Base-by-base conservation (phyloP, 2,329 filamentous ascomycete species). In the Mycosphaerelloides madeirae region DNA sequence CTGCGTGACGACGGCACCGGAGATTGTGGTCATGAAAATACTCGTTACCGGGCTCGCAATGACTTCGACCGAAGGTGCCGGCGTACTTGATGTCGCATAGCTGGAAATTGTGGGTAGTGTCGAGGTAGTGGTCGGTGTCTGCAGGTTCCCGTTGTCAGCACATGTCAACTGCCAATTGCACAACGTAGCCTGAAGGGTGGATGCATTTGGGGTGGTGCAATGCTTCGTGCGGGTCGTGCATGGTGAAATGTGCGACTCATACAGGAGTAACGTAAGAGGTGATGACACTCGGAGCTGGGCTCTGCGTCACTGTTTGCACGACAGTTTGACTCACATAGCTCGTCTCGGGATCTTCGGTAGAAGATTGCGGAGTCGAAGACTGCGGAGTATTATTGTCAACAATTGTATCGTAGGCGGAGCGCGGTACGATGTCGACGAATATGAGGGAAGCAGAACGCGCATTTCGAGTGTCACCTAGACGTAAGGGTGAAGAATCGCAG, bases 1-100 rank as follows among this genome's bases (percentile, higher is more conserved):
- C 28, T 72, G 61, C 4, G 71, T 74, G 1, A 72, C 59, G 4
- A 68, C 47, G 2, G 56, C 59, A 15, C 71, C 71, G 15, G 68
- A 70, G 16, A 71, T 59, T 0, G 70, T 74, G n/a, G 71, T 57
- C 11, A 68, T 57, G 18, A 64, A 62, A 4, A 66, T 56, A 41
- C 57, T 66, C 6, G 62, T 65, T 29, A 67, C 54, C 2, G 66
- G 61, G 6, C 61, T 56, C 6, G 57, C 53, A 8, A 52, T 48
- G 6, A 46, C 31, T 16, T 49, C 31, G 31, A 42, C 44, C 9
- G 46, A 38, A 22, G 59, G 46, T 16, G 50, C 39, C 18, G 43
- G 29, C 25, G 57, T 52, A 18, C 49, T 51, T 13, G 49, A 43
- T 36, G 38, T 55, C 33, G 54, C 49, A 22, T 43, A 45, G 41